Percentiles rank a stretch among this genome's conserved stretches.
Conservation (phyloP, 257 asterid genomes). For the Salvia splendens region DNA sequence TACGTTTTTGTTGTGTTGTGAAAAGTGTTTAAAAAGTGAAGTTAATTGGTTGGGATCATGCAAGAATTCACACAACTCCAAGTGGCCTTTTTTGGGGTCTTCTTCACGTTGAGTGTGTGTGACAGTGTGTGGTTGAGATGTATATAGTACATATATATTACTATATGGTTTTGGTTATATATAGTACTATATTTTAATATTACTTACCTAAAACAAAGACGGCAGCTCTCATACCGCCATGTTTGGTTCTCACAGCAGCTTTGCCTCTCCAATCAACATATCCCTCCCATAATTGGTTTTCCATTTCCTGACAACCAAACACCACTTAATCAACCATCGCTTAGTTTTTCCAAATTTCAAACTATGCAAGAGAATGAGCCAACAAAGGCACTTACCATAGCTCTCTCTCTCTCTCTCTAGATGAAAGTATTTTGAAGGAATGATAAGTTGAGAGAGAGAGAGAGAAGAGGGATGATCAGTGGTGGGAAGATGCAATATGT, state of each 20-base stretch:
- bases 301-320: constrained; percentile 56
- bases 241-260: constrained; percentile 58
- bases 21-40: not conserved
- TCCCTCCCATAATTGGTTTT: constrained; percentile 70
- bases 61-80: constrained; percentile 36
- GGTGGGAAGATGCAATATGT: not conserved
- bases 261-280: constrained; percentile 78
- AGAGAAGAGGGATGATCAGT: constrained; percentile 23
- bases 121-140: not conserved
- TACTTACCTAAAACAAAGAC: constrained; percentile 75
- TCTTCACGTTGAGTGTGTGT: constrained; percentile 9
- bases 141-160: too few species aligned
- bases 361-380: too few species aligned
- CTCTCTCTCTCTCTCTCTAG: not conserved
- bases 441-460: not conserved
- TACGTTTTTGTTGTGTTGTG: not conserved
- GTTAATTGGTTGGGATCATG: constrained; percentile 42
- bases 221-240: constrained; percentile 88
- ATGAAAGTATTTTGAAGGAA: not conserved
- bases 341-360: too few species aligned
- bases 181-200: too few species aligned
- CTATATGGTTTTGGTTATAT: too few species aligned
- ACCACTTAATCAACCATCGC: not conserved
- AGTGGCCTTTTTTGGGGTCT: constrained; percentile 28
- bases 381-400: not conserved